Conservation (phyloP, 208 protist species). For the Acanthamoeba culbertsoni region DNA sequence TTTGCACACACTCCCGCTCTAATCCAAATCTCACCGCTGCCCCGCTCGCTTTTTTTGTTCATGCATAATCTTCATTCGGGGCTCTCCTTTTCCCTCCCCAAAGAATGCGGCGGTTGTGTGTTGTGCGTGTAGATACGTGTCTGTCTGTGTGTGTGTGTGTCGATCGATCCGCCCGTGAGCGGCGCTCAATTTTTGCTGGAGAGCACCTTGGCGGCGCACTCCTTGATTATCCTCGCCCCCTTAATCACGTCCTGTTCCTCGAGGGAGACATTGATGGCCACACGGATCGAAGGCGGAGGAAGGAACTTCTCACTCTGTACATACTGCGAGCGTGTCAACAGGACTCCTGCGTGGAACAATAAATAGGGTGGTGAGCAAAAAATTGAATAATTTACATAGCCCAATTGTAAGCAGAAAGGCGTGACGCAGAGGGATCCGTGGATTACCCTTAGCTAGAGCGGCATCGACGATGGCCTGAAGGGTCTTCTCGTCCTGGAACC, state of each 20-base stretch:
- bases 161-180: too few species aligned
- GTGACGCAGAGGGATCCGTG: background rate
- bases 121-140: too few species aligned
- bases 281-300: constrained; percentile 69
- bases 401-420: too few species aligned
- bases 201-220: constrained; percentile 56
- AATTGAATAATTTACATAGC: background rate
- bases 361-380: background rate
- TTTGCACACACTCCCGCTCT: too few species aligned
- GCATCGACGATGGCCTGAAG: constrained; percentile 65
- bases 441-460: background rate
- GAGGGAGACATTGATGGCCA: constrained; percentile 40
- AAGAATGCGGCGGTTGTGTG: too few species aligned
- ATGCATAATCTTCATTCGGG: too few species aligned
- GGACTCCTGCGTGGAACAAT: constrained; percentile 5
- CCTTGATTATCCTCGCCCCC: constrained; percentile 45
- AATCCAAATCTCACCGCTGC: too few species aligned
- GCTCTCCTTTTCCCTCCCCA: too few species aligned
- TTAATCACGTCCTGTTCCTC: constrained; percentile 43
- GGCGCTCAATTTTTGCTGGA: background rate
- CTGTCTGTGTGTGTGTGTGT: too few species aligned
- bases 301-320: constrained; percentile 57
- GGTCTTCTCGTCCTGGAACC: constrained; percentile 60
- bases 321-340: constrained; percentile 72
- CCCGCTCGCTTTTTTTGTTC: too few species aligned